phyloP scores from a whole-genome alignment of 1,284 basidiomycete genomes.

The Lentinula novae-zelandiae region DNA sequence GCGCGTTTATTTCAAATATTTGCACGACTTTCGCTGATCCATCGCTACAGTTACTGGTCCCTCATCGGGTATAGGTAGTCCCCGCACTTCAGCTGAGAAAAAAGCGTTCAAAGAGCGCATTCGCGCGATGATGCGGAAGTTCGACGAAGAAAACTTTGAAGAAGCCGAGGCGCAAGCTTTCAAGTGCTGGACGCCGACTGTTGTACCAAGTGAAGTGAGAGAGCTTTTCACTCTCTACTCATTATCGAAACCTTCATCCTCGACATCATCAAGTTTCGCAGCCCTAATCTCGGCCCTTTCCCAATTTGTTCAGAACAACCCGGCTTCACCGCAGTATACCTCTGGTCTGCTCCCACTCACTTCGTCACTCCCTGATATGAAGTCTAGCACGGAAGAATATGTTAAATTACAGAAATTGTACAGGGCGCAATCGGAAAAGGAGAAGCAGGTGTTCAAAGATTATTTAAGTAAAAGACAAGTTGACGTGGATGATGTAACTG shows the following conservation, averaged over 20 bases:
- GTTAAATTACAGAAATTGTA: conserved; percentile 79
- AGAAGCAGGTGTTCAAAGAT: conserved; percentile 55
- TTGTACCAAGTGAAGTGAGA: conserved; percentile 66
- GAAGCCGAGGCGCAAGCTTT: conserved; percentile 85
- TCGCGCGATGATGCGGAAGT: conserved; percentile 57
- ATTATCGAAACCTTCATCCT: conserved; percentile 31
- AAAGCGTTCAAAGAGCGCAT: conserved; percentile 74
- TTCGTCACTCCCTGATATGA: conserved; percentile 91
- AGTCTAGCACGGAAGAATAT: conserved; percentile 83
- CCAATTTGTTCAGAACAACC: conserved; percentile 47
- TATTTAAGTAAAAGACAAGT: conserved; percentile 30
- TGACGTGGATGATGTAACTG: conserved; percentile 46
- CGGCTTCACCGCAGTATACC: conserved; percentile 40
- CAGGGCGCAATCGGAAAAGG: conserved; percentile 65
- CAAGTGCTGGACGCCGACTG: conserved; percentile 65
- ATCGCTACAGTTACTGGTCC: neutral
- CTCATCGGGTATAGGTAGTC: conserved; percentile 41
- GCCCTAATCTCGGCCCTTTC: conserved; percentile 81
- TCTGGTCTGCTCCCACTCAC: conserved; percentile 48
- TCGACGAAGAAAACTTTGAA: conserved; percentile 96
- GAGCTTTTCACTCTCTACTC: conserved; percentile 57
- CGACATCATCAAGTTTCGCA: conserved; percentile 68
- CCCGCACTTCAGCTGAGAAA: conserved; percentile 66
- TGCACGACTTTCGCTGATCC: conserved; percentile 41
- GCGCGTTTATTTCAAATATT: conserved; percentile 15